Base-by-base conservation (phyloP, 805 yeast species). In the Nematodospora valgi region DNA sequence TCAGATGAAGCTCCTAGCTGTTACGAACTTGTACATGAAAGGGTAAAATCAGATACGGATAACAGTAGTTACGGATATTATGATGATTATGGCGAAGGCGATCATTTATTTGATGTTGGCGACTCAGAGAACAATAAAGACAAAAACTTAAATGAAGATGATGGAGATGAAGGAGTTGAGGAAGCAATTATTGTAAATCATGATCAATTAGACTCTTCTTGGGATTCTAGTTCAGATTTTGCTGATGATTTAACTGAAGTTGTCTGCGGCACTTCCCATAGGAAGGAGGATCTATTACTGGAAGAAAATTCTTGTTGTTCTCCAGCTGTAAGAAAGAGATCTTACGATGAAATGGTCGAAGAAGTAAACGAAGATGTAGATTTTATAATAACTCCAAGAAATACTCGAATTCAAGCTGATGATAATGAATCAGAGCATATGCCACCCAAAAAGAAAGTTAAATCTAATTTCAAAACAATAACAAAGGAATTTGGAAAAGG, bases 401-500 rank as follows among this genome's bases (percentile, higher is more conserved):
- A n/a, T n/a, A n/a, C n/a, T n/a, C n/a, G n/a, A n/a, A n/a, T n/a
- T n/a, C n/a, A 34, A 10, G 23, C 12, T 8, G 23, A 27, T 16
- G 30, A 23, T n/a, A 5, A 4, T 19, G 17, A 13, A 18, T 23
- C 25, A 12, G 12, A 11, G 8, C 20, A 20, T 24, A 14, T 22
- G 30, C 38, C 41, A 18, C 38, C 41, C 3, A 16, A 13, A 16
- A 40, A 37, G 30, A 31, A 45, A 35, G 22, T 34, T 11, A 20
- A 32, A 14, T 38, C 44, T 5, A 25, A 22, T 12, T 21, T 41
- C 12, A 50, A 46, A 27, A 35, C 45, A 2, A 26, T 59, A 30
- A 45, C 47, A 6, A 60, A 58, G 38, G 71, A 64, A 41, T 39
- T 47, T 10, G 51, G 47, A 5, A 64, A 59, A 40, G 71, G 65